Conservation (phyloP, 2,329 filamentous ascomycete genomes). For the Aspergillus quadrilineatus region DNA sequence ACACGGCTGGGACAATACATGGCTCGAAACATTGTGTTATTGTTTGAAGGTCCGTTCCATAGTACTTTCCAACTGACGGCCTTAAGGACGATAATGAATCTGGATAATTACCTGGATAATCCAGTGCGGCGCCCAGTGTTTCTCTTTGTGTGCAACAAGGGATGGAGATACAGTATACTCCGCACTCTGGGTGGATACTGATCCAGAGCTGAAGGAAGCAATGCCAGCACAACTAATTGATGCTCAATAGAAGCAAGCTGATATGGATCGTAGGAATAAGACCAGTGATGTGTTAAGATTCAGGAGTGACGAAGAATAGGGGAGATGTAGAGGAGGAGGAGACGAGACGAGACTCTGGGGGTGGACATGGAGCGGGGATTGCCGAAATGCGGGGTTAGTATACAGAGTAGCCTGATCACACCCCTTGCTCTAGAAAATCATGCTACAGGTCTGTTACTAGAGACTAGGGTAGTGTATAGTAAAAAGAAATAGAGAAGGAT, state of each 20-base stretch:
- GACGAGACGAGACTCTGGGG: not conserved
- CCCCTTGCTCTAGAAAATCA: not conserved
- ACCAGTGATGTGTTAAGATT: not conserved
- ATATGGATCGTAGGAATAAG: not conserved
- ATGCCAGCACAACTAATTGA: not conserved
- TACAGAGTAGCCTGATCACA: not conserved
- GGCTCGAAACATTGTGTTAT: not conserved
- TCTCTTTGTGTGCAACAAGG: not conserved
- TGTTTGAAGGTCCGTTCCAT: not conserved
- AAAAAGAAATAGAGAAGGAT: too few species aligned
- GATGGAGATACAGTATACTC: slow-evolving; percentile 2
- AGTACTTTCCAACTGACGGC: not conserved
- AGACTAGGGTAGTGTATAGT: too few species aligned
- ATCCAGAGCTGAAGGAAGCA: not conserved
- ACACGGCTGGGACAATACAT: not conserved
- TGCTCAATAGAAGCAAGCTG: not conserved
- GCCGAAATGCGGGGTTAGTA: not conserved
- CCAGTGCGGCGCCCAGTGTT: not conserved
- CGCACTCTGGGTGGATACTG: not conserved
- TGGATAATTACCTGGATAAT: too few species aligned
- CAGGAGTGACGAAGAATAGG: not conserved
- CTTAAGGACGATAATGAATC: too few species aligned
- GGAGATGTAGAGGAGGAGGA: not conserved
- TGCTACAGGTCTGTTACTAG: not conserved
- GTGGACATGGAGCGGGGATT: not conserved